phyloP scores from a whole-genome alignment of 768 basidiomycete genomes.

The Mycena kentingensis region DNA sequence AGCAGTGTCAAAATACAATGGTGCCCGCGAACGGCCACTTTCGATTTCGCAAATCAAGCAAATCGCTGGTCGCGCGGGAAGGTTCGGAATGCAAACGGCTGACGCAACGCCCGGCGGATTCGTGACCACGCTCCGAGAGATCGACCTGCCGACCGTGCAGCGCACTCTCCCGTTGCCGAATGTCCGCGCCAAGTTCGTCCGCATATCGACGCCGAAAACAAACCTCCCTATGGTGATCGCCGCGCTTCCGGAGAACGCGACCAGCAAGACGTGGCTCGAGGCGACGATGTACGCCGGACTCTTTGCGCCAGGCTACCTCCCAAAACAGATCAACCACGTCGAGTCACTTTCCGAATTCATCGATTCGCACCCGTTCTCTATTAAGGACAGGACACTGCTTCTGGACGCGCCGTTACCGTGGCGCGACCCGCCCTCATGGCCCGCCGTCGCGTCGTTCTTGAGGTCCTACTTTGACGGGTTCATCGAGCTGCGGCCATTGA shows the following conservation, averaged over 20 bases:
- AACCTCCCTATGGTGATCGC: constrained; percentile 27
- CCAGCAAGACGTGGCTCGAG: constrained; percentile 47
- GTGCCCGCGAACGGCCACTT: constrained; percentile 45
- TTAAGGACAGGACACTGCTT: constrained; percentile 47
- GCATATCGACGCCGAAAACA: constrained; percentile 35
- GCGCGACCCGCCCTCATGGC: constrained; percentile 41
- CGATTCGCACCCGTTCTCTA: constrained; percentile 43
- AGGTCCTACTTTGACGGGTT: constrained; percentile 40
- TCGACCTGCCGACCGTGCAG: constrained; percentile 63
- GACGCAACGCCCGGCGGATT: constrained; percentile 54
- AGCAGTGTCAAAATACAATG: constrained; percentile 66
- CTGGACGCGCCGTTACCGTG: constrained; percentile 57
- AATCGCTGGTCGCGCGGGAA: constrained; percentile 92
- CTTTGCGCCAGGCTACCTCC: constrained; percentile 46
- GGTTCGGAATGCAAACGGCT: constrained; percentile 67
- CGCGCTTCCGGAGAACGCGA: constrained; percentile 45
- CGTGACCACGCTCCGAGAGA: constrained; percentile 67
- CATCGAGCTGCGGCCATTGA: constrained; percentile 44
- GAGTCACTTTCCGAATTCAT: constrained; percentile 42
- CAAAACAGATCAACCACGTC: constrained; percentile 18
- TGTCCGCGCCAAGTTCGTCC: constrained; percentile 53
- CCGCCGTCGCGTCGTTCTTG: constrained; percentile 43
- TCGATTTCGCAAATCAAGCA: constrained; percentile 85
- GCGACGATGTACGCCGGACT: constrained; percentile 51
- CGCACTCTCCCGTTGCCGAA: constrained; percentile 55